These are phyloP conservation scores for Penicillium griseofulvum DNA, from an alignment of 2,329 filamentous ascomycete genomes.

Conservation along the genomic window DNA sequence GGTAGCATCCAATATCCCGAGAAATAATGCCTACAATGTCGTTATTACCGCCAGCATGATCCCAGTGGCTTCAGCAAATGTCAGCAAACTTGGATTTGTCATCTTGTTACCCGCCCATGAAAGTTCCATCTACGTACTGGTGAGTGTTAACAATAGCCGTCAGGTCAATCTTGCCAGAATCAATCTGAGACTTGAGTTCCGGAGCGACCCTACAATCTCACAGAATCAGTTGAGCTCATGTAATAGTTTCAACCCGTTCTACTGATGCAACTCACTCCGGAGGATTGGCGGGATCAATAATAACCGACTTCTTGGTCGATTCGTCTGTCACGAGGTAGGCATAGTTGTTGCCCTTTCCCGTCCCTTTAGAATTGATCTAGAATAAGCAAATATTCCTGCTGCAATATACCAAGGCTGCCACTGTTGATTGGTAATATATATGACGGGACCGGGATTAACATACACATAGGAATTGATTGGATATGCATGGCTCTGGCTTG, in stretches of 20 bases:
- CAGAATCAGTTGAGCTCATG: not conserved
- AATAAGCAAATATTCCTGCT: conserved; percentile 1
- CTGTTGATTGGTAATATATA: conserved; percentile 1
- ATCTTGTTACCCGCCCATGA: not conserved
- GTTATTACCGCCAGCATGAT: conserved; percentile 89
- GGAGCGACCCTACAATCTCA: conserved; percentile 54
- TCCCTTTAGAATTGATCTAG: conserved; percentile 24
- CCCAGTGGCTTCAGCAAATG: conserved; percentile 67
- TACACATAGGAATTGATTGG: conserved; percentile 55
- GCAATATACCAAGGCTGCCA: not conserved
- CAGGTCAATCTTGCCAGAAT: conserved; percentile 72
- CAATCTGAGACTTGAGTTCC: conserved; percentile 69
- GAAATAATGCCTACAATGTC: conserved; percentile 61
- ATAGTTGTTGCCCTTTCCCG: conserved; percentile 50
- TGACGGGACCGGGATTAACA: conserved; percentile 17
- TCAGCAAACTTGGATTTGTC: conserved; percentile 9
- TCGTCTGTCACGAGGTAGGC: conserved; percentile 53
- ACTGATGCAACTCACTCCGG: conserved; percentile 43
- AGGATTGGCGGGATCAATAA: conserved; percentile 53
- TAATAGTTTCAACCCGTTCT: not conserved
- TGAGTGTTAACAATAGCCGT: conserved; percentile 94
- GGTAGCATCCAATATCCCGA: not conserved
- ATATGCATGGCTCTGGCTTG: conserved; percentile 48
- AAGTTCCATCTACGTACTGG: conserved; percentile 62
- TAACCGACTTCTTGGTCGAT: conserved; percentile 49